Base-by-base conservation (phyloP, 441 rosid species). In the Erysimum pusillum region DNA sequence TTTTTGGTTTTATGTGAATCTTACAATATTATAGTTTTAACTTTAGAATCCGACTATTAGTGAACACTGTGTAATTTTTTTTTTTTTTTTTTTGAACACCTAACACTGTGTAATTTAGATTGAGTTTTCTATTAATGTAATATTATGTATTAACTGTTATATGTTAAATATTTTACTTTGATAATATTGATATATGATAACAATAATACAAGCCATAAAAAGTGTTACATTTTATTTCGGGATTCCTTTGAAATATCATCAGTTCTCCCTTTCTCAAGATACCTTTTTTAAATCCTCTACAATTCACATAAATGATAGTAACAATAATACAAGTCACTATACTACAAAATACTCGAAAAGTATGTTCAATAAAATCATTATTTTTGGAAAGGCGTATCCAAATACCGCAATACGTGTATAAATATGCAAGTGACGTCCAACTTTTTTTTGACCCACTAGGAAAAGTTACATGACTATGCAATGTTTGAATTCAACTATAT, bases 401-500 rank as follows among this genome's bases (percentile, higher is more conserved):
- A 35, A 69, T 70, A 77, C 72, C n/a, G n/a, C n/a, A n/a, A n/a
- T n/a, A n/a, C n/a, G 71, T 63, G 67, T 48, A 69, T 53, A 52
- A 25, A 58, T 58, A 34, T 56, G 39, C 74, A 69, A 61, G 13
- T n/a, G 63, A 52, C 75, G 61, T 63, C 44, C 52, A 63, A 70
- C 65, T 28, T 35, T 69, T 2, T 58, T 64, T 17, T 38, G 68
- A 77, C 44, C 76, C 81, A 77, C 76, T 64, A 58, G 7, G 32
- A 65, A 77, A 77, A 71, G 77, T 65, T 31, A 7, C 32, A 49
- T 49, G 56, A 63, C 76, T 32, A 64, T 57, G 28, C 49, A 41
- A 38, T 45, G 61, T 77, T 63, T n/a, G 72, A 63, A 70, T 63
- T 77, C 67, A 64, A 71, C 48, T 71, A 45, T 17, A 71, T 45